These are phyloP conservation scores for Smittium culicis DNA, from an alignment of 371 early-diverging fungal species.

Conservation along the genomic window DNA sequence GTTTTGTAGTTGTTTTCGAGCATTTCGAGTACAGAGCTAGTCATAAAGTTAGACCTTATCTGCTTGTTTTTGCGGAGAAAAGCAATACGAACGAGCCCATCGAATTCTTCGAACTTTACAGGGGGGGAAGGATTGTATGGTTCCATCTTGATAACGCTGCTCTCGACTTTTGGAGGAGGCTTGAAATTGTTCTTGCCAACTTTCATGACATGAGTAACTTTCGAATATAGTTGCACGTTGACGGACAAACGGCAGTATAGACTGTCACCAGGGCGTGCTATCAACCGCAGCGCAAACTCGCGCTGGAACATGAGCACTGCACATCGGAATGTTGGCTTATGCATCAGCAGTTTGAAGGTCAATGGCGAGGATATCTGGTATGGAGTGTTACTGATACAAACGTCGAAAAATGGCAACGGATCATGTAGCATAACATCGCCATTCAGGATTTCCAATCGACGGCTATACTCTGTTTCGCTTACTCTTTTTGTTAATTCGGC, in stretches of 20 bases:
- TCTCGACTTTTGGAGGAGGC: constrained; percentile 98
- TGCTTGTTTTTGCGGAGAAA: constrained; percentile 98
- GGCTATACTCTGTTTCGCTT: constrained; percentile 59
- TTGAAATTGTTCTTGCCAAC: constrained; percentile 94
- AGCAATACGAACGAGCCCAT: constrained; percentile 87
- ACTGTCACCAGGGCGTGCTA: constrained; percentile 78
- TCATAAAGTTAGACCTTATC: constrained; percentile 82
- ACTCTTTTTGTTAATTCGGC: constrained; percentile 97
- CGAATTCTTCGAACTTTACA: constrained; percentile 93
- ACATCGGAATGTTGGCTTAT: constrained; percentile 78
- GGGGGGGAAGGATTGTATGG: constrained; percentile 89
- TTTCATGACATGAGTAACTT: constrained; percentile 96
- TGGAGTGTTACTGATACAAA: constrained; percentile 99
- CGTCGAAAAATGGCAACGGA: constrained; percentile 94
- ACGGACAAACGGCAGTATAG: constrained; percentile 94
- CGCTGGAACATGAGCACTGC: constrained; percentile 99
- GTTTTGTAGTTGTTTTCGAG: constrained; percentile 91
- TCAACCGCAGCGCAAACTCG: constrained; percentile 97
- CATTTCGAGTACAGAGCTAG: constrained; percentile 67
- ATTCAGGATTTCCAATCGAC: constrained; percentile 87
- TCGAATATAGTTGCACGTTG: constrained; percentile 93
- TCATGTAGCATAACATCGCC: constrained; percentile 97
- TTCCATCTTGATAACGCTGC: constrained; percentile 90
- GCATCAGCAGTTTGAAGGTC: constrained; percentile 90
- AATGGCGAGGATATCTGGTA: constrained; percentile 98